Base-by-base conservation (phyloP, 352 stramenopile genomes). In the Phytophthora sp. region DNA sequence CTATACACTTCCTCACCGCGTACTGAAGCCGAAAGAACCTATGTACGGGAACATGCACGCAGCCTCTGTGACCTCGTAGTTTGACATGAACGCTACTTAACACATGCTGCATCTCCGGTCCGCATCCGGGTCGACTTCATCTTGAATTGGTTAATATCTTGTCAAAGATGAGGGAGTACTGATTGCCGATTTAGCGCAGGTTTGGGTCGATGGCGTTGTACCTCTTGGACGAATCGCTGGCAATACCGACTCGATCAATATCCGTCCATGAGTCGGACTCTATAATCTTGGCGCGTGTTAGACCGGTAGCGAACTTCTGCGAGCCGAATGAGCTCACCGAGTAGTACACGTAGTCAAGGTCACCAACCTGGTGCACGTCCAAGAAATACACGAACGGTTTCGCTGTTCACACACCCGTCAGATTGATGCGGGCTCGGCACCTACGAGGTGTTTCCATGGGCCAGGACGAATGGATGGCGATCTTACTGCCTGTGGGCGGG, bases 121-220 rank as follows among this genome's bases (percentile, higher is more conserved):
- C 71, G 66, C 4, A 47, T 52, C 20, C 70, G 76, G 4, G n/a
- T 53, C 3, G 71, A 70, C 51, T 15, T 29, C 66, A 81, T 77
- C 29, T 66, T 59, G 0, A 56, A 53, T 15, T 78, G 70, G 67
- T 73, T 67, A 23, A 82, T 54, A 20, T 54, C 76, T 0, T 64
- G 69, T 74, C 77, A 86, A 86, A 83, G 15, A 73, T 80, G 49
- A 86, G 58, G 60, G 76, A 83, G 47, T 77, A 66, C 18, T 71
- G 55, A 24, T 33, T 65, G 33, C 64, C 72, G 1, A 72, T 72
- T 24, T 72, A 29, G 50, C 83, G 41, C 11, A 86, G 42, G 46
- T 82, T 83, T 23, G 74, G 65, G 54, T 86, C 77, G n/a, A 86
- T 86, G 16, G 73, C 77, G 57, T 86, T 86, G 77, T 84, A 86